Percentiles rank a stretch among this genome's conserved stretches.
Evolutionary conservation across 192 early-diverging fungal species (phyloP).

Genomic region (Martensiomyces pterosporus): DNA sequence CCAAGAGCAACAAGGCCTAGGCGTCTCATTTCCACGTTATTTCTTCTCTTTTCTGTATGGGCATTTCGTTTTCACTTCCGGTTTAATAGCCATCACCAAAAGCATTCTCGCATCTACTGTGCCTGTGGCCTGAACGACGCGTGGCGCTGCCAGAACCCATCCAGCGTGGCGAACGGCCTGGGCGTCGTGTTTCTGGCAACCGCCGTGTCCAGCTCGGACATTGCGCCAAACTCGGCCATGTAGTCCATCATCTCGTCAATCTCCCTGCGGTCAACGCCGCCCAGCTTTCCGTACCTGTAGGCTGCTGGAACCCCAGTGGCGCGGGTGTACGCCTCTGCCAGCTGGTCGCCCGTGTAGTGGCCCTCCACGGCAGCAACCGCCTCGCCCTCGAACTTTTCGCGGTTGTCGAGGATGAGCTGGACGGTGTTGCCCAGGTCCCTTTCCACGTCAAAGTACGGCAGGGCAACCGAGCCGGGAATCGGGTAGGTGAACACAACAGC

Average conservation of each 20-base stretch:
- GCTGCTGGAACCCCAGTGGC: not conserved
- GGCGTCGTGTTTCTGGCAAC: not conserved
- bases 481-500: not conserved
- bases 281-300: not conserved
- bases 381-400: constrained; percentile 1
- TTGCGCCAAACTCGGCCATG: constrained; percentile 1
- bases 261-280: constrained; percentile 7
- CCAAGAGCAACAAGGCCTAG: constrained; percentile 37
- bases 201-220: not conserved
- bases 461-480: not conserved
- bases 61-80: not conserved
- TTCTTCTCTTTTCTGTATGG: constrained; percentile 3
- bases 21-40: not conserved
- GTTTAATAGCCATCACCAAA: no score
- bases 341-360: not conserved
- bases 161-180: constrained; percentile 1
- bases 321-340: constrained; percentile 1
- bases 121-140: not conserved
- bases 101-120: no score
- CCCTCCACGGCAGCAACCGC: not conserved
- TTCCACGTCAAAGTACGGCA: constrained; percentile 1
- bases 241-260: constrained; percentile 10
- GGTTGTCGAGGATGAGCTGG: not conserved
- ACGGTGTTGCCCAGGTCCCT: constrained; percentile 5
- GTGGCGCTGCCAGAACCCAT: constrained; percentile 7